Percentiles rank a stretch among this genome's conserved stretches.
Evolutionary conservation across 2,329 filamentous ascomycete species (phyloP).

Genomic region (Endoconidiophora polonica): DNA sequence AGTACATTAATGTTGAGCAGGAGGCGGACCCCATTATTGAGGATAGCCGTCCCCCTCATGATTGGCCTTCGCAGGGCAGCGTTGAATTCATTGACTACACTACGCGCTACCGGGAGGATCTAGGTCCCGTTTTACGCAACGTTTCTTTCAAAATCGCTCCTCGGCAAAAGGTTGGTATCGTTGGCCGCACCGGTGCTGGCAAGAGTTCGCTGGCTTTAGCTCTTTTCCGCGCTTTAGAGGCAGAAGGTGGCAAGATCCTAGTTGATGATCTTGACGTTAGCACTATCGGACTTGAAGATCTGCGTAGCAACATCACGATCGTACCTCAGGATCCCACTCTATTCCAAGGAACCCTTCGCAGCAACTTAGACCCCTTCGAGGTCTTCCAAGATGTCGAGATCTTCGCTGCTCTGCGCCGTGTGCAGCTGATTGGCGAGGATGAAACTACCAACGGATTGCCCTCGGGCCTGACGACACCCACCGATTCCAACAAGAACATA

Average conservation of each 20-base stretch:
- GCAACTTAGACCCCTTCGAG: slow-evolving; percentile 83
- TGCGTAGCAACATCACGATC: slow-evolving; percentile 89
- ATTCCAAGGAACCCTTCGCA: slow-evolving; percentile 81
- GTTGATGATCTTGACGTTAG: slow-evolving; percentile 88
- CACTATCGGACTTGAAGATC: slow-evolving; percentile 75
- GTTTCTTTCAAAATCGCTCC: slow-evolving; percentile 76
- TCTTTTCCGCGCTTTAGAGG: slow-evolving; percentile 84
- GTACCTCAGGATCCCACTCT: slow-evolving; percentile 93
- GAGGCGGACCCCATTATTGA: slow-evolving; percentile 67
- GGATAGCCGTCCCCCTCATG: slow-evolving; percentile 55
- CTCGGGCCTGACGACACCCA: slow-evolving; percentile 19
- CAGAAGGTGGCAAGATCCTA: slow-evolving; percentile 73
- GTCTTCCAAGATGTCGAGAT: slow-evolving; percentile 82
- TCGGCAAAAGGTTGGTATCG: slow-evolving; percentile 86
- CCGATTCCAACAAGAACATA: slow-evolving; percentile 73
- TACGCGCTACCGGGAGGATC: slow-evolving; percentile 72
- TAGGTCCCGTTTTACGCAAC: slow-evolving; percentile 70
- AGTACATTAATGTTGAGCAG: slow-evolving; percentile 92
- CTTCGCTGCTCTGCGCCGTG: slow-evolving; percentile 68
- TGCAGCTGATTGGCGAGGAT: slow-evolving; percentile 63
- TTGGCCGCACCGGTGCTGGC: slow-evolving; percentile 85
- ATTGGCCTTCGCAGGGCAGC: slow-evolving; percentile 73
- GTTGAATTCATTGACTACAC: slow-evolving; percentile 83
- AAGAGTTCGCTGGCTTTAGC: slow-evolving; percentile 92
- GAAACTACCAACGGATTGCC: slow-evolving; percentile 20